phyloP scores from a whole-genome alignment of 257 asterid genomes.

The Schizonepeta tenuifolia region DNA sequence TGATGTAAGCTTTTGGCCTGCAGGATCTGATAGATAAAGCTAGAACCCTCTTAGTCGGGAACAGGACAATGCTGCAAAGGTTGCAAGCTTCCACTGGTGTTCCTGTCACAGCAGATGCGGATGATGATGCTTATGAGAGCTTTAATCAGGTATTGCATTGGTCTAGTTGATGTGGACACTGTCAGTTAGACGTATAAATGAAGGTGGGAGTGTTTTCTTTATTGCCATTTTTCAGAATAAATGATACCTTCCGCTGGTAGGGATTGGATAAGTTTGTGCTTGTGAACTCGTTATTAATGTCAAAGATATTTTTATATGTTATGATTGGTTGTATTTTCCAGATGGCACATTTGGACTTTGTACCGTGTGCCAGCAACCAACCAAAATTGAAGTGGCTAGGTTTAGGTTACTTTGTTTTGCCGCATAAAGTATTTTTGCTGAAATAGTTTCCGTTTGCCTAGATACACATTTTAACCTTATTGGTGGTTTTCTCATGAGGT shows the following conservation, averaged over 20 bases:
- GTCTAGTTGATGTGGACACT: background rate
- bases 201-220: constrained; percentile 5
- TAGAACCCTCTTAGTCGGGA: constrained; percentile 75
- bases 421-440: constrained; percentile 28
- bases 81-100: constrained; percentile 68
- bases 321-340: constrained; percentile 61
- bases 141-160: constrained; percentile 68
- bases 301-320: constrained; percentile 1
- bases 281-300: constrained; percentile 1
- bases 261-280: constrained; percentile 18
- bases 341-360: constrained; percentile 45
- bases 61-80: constrained; percentile 71
- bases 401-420: constrained; percentile 28
- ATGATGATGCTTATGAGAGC: constrained; percentile 61
- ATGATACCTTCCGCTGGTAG: background rate
- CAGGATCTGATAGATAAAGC: constrained; percentile 96
- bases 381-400: constrained; percentile 55
- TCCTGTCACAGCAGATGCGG: constrained; percentile 59
- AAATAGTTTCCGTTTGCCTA: constrained; percentile 32
- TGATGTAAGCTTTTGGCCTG: constrained; percentile 23
- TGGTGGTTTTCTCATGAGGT: constrained; percentile 4
- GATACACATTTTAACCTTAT: constrained; percentile 34
- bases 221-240: background rate
- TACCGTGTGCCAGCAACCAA: constrained; percentile 70
- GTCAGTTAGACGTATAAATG: background rate